These are phyloP conservation scores for Ophiosphaerella korrae DNA, from an alignment of 2,329 filamentous ascomycete genomes.

Conservation along the genomic window DNA sequence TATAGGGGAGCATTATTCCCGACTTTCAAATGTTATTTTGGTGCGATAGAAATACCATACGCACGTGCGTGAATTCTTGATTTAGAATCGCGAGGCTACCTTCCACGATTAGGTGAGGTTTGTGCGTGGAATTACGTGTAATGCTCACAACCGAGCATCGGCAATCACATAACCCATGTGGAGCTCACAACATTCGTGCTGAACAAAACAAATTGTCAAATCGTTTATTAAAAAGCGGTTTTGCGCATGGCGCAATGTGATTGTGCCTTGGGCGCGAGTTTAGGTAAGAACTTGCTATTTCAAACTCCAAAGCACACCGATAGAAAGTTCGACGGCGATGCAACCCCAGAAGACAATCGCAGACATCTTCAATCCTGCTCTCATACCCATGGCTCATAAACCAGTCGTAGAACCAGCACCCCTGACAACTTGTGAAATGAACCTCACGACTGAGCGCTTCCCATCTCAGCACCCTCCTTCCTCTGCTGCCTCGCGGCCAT, in stretches of 20 bases:
- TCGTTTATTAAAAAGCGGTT: not conserved
- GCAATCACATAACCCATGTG: not conserved
- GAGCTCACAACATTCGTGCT: not conserved
- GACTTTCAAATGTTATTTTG: not conserved
- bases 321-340: not conserved
- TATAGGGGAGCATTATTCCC: not conserved
- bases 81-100: too few species aligned
- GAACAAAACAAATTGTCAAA: constrained; percentile 3
- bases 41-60: too few species aligned
- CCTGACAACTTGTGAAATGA: not conserved
- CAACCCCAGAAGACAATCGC: not conserved
- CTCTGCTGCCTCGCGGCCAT: constrained; percentile 37
- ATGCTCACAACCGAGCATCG: not conserved
- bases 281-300: too few species aligned
- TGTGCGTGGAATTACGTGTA: too few species aligned
- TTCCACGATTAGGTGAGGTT: too few species aligned
- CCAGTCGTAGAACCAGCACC: not conserved
- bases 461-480: constrained; percentile 39
- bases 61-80: too few species aligned
- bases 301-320: not conserved
- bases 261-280: too few species aligned
- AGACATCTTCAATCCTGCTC: not conserved
- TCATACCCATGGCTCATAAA: not conserved
- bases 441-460: constrained; percentile 11
- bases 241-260: too few species aligned